Conservation (phyloP, 2,329 filamentous ascomycete genomes). For the Fusarium albosuccineum region DNA sequence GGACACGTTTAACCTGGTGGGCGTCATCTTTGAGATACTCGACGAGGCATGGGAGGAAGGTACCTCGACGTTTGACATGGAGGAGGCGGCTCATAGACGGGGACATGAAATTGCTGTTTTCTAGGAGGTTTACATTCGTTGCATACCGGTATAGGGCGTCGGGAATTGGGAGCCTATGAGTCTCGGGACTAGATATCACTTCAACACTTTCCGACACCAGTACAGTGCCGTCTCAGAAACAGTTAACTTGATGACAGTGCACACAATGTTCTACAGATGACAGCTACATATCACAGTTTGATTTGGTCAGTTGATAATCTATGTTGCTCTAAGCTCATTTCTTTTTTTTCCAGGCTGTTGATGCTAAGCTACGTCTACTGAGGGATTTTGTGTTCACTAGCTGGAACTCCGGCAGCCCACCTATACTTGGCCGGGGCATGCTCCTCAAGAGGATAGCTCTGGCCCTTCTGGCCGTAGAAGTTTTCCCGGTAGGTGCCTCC, state of each 20-base stretch:
- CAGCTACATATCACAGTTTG: too few species aligned
- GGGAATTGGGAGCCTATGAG: too few species aligned
- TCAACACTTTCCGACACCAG: too few species aligned
- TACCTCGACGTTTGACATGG: conserved; percentile 39
- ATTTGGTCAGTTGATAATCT: too few species aligned
- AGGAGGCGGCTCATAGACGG: conserved; percentile 14
- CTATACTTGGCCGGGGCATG: conserved; percentile 66
- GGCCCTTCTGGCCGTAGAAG: conserved; percentile 64
- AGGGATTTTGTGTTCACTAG: conserved; percentile 39
- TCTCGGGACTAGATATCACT: too few species aligned
- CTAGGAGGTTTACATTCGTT: background rate
- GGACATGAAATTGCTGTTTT: conserved; percentile 40
- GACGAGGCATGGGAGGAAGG: conserved; percentile 39
- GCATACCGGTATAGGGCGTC: too few species aligned
- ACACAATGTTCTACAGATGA: too few species aligned
- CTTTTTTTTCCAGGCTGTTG: background rate
- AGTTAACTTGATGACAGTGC: too few species aligned
- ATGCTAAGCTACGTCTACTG: background rate
- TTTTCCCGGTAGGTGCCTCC: conserved; percentile 73
- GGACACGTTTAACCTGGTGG: conserved; percentile 33
- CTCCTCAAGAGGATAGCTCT: conserved; percentile 62
- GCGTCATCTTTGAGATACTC: conserved; percentile 26
- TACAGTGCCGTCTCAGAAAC: too few species aligned
- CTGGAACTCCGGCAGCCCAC: conserved; percentile 49
- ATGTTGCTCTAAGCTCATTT: background rate